Conservation (phyloP, 2,329 filamentous ascomycete species). For the Sclerotinia nivalis region DNA sequence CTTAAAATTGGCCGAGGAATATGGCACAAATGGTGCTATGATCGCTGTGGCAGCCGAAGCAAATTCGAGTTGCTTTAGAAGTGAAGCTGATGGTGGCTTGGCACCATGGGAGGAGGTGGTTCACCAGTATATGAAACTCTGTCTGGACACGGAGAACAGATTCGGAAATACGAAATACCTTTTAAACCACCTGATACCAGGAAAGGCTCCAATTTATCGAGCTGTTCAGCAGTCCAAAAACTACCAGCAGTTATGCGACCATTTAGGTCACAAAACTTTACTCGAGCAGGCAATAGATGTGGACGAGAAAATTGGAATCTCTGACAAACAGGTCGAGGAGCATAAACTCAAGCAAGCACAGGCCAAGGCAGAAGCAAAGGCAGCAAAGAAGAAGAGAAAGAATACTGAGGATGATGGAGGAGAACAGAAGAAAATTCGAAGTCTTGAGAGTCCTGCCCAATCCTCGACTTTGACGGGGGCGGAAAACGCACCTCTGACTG, state of each 20-base stretch:
- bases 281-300: constrained; percentile 62
- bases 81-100: constrained; percentile 66
- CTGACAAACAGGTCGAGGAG: constrained; percentile 17
- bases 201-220: constrained; percentile 66
- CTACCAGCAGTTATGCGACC: constrained; percentile 68
- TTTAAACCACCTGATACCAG: constrained; percentile 81
- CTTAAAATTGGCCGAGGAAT: constrained; percentile 70
- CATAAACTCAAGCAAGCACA: constrained; percentile 26
- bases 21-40: constrained; percentile 91
- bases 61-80: constrained; percentile 85
- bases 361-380: constrained; percentile 28
- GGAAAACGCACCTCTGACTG: not conserved
- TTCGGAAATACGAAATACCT: constrained; percentile 94
- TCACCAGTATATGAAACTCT: constrained; percentile 69
- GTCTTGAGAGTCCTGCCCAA: constrained; percentile 1
- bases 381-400: constrained; percentile 19
- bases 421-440: constrained; percentile 20
- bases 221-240: constrained; percentile 65
- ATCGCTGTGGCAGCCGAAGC: constrained; percentile 91
- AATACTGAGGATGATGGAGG: not conserved
- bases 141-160: constrained; percentile 78
- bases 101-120: constrained; percentile 77
- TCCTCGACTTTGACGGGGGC: not conserved
- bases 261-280: constrained; percentile 65
- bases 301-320: constrained; percentile 50